A percentile compares a stretch with the other conserved stretches of the same genome.
These are phyloP conservation scores for Galeopsis tetrahit DNA, from an alignment of 257 asterid genomes.

Conservation along the genomic window DNA sequence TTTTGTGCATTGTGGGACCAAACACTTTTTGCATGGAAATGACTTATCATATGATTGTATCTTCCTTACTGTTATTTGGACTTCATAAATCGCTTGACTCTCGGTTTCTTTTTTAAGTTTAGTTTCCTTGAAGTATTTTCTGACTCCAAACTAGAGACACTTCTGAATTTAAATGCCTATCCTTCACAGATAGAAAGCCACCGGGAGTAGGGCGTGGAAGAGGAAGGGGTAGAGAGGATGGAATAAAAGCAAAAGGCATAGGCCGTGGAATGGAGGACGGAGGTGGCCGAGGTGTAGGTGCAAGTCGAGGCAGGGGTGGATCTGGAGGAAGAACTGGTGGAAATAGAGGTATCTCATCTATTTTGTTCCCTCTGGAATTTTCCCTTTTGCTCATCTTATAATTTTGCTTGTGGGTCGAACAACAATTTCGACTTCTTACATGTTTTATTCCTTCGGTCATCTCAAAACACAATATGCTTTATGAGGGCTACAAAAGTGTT, in stretches of 20 bases:
- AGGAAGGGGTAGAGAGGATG: slow-evolving; percentile 68
- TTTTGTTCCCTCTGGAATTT: not conserved
- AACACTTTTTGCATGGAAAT: slow-evolving; percentile 1
- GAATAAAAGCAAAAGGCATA: slow-evolving; percentile 48
- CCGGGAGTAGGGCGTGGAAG: slow-evolving; percentile 78
- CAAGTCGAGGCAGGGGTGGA: slow-evolving; percentile 55
- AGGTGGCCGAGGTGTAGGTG: slow-evolving; percentile 50
- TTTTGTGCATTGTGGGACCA: not conserved
- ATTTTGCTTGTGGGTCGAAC: not conserved
- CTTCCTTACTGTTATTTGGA: not conserved
- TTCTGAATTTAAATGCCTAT: not conserved
- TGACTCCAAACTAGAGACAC: not conserved
- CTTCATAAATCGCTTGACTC: not conserved
- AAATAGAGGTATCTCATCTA: slow-evolving; percentile 39
- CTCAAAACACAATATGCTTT: not conserved
- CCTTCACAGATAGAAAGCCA: slow-evolving; percentile 59
- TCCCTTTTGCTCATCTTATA: not conserved
- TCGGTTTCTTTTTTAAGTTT: not conserved
- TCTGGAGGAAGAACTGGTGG: slow-evolving; percentile 56
- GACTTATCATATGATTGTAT: not conserved
- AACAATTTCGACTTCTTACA: not conserved
- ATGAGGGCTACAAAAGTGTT: not conserved
- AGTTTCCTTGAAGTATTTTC: not conserved
- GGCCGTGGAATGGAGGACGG: slow-evolving; percentile 68
- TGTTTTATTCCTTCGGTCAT: not conserved